Evolutionary conservation across 148 eudicot genomes (phyloP).

Genomic region (Hydrangea macrophylla): DNA sequence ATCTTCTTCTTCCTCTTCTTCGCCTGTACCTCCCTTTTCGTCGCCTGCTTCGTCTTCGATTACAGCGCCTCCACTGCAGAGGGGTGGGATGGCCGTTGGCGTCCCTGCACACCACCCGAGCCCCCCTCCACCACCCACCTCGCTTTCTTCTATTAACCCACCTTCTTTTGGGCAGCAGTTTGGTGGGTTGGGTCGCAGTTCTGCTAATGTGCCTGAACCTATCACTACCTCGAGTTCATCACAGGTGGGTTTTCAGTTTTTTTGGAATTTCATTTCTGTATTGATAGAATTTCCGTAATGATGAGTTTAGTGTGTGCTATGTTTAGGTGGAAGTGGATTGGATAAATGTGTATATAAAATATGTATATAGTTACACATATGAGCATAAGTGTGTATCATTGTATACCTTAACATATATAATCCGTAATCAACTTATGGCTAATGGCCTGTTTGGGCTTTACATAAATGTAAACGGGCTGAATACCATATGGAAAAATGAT

Average conservation of each 20-base stretch:
- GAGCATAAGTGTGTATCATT: too few relatives aligned
- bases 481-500: too few relatives aligned
- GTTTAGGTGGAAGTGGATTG: not conserved
- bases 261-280: not conserved
- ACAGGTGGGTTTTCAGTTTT: slow-evolving; percentile 21
- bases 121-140: slow-evolving; percentile 32
- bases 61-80: slow-evolving; percentile 15
- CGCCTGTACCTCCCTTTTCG: slow-evolving; percentile 24
- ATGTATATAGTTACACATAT: too few relatives aligned
- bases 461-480: too few relatives aligned
- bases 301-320: not conserved
- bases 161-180: slow-evolving; percentile 39
- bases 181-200: slow-evolving; percentile 27
- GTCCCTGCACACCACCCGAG: slow-evolving; percentile 55
- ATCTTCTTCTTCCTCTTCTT: slow-evolving; percentile 22
- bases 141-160: slow-evolving; percentile 34
- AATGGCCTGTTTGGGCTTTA: too few relatives aligned
- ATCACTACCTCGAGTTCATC: slow-evolving; percentile 21
- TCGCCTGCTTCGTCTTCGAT: slow-evolving; percentile 6
- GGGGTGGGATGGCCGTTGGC: slow-evolving; percentile 69
- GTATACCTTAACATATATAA: too few relatives aligned
- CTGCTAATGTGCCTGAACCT: slow-evolving; percentile 27
- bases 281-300: not conserved
- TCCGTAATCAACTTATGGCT: too few relatives aligned
- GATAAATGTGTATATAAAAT: not conserved